A percentile compares a stretch with the other conserved stretches of the same genome.
These are phyloP conservation scores for Salvia miltiorrhiza DNA, from an alignment of 257 asterid genomes.

Conservation along the genomic window DNA sequence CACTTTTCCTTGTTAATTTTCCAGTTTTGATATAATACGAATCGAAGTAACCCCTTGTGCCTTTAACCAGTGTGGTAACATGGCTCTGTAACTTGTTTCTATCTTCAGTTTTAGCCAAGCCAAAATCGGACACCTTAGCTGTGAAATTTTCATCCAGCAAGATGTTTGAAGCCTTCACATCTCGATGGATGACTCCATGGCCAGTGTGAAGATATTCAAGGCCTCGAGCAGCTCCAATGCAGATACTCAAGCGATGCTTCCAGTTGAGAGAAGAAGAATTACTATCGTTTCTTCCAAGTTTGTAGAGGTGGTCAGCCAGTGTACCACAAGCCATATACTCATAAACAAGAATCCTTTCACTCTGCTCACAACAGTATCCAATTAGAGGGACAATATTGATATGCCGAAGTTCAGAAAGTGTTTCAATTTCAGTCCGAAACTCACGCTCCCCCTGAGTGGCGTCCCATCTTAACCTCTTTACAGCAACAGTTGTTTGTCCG, in stretches of 20 bases:
- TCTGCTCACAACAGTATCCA: conserved; percentile 46
- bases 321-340: conserved; percentile 52
- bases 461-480: conserved; percentile 34
- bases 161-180: too few species aligned
- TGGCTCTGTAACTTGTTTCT: neutral
- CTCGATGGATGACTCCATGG: too few species aligned
- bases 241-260: neutral
- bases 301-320: conserved; percentile 39
- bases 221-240: too few species aligned
- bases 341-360: conserved; percentile 45
- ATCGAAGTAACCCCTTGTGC: neutral
- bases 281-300: neutral
- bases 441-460: conserved; percentile 50
- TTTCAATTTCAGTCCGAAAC: conserved; percentile 48
- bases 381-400: conserved; percentile 47
- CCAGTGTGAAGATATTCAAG: too few species aligned
- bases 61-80: neutral
- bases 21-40: neutral
- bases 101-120: too few species aligned
- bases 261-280: neutral
- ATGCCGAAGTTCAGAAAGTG: conserved; percentile 43
- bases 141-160: too few species aligned
- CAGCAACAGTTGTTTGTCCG: conserved; percentile 38
- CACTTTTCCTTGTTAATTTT: too few species aligned
- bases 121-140: too few species aligned